Evolutionary conservation across 106 monocot species (phyloP), one percentile per base, ranked within the genome.

Genomic region (Dactylorhiza incarnata): DNA sequence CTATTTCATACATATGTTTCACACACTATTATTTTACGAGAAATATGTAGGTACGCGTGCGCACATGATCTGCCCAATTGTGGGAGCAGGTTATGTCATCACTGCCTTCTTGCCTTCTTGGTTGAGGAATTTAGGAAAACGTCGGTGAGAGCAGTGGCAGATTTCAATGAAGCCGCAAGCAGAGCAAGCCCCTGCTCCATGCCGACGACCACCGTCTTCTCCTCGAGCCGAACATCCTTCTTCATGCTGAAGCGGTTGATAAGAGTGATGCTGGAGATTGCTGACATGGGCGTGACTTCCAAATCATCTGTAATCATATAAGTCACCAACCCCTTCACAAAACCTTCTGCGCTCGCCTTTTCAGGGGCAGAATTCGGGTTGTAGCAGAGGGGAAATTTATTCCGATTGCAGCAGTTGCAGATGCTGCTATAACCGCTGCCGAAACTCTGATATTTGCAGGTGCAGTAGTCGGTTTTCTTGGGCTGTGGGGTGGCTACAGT

Each of bases 291-390:
- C 13, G 54, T 22, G 3, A 87, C 77, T 2, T 37, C 52, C 17
- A 87, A 44, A 47, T 86, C 75, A 75, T 87, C 87, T 74, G 69
- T 87, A 16, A 86, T 78, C 77, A 75, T 85, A 46, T 81, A 85
- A n/a, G 67, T 78, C 6, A 75, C 48, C 45, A 78, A 61, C 8
- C 69, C 81, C 46, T 75, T 74, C 4, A 84, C 80, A 14, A 59
- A 74, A 9, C 84, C 80, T 4, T n/a, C 62, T 7, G 10, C 49
- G n/a, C n/a, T n/a, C n/a, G n/a, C n/a, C n/a, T n/a, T n/a, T n/a
- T n/a, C n/a, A n/a, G n/a, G n/a, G n/a, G n/a, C n/a, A n/a, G n/a
- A n/a, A n/a, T n/a, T n/a, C n/a, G n/a, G n/a, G n/a, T n/a, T n/a
- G n/a, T n/a, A n/a, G n/a, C n/a, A n/a, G n/a, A n/a, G n/a, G n/a